phyloP scores from a whole-genome alignment of 1,284 basidiomycete species.

The Puccinia sorghi region DNA sequence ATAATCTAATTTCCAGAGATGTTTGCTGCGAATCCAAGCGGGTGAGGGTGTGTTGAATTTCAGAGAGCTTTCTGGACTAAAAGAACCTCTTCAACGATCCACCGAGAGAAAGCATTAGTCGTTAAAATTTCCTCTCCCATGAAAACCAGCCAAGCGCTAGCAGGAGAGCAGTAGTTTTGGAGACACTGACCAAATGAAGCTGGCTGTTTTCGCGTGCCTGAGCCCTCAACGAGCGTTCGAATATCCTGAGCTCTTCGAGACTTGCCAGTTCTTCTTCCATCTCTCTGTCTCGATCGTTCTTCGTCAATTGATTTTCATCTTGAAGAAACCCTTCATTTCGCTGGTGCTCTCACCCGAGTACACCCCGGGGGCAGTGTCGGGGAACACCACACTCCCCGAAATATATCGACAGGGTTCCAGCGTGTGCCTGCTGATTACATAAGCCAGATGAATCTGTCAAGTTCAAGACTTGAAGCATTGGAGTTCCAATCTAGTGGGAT shows the following conservation, averaged over 20 bases:
- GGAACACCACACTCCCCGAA: background rate
- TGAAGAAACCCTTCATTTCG: too few species aligned
- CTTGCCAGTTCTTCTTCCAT: background rate
- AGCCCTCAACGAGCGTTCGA: background rate
- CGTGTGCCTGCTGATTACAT: too few species aligned
- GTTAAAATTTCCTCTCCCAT: background rate
- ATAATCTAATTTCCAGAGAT: background rate
- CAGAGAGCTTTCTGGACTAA: slow-evolving; percentile 27
- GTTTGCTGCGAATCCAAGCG: slow-evolving; percentile 6
- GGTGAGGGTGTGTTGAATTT: slow-evolving; percentile 5
- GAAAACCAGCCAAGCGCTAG: background rate
- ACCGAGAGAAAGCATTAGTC: slow-evolving; percentile 7
- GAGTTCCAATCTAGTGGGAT: too few species aligned
- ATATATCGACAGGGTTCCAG: background rate
- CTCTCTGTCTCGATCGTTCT: background rate
- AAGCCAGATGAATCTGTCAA: too few species aligned
- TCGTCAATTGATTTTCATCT: too few species aligned
- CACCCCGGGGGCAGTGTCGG: background rate
- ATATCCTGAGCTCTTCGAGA: background rate
- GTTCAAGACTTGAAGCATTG: too few species aligned
- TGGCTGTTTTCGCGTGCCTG: slow-evolving; percentile 8
- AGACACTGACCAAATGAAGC: slow-evolving; percentile 16
- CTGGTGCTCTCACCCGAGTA: background rate
- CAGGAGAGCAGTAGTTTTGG: background rate
- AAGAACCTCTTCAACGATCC: slow-evolving; percentile 23